Conservation (phyloP, 805 yeast species). For the Kazachstania bromeliacearum region DNA sequence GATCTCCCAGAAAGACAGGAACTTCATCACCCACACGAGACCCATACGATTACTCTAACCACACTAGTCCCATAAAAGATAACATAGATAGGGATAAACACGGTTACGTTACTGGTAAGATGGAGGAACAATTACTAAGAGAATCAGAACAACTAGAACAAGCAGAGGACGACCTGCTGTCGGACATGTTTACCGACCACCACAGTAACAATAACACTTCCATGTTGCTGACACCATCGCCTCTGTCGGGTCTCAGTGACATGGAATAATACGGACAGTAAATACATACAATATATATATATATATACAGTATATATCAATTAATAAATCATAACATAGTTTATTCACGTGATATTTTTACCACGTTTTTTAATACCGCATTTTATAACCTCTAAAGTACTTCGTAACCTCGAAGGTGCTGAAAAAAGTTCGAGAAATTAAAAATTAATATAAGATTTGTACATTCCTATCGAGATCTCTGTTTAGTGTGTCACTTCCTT, state of each 20-base stretch:
- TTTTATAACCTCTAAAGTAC: neutral
- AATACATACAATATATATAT: no score
- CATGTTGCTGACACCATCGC: constrained; percentile 11
- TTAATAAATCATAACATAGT: neutral
- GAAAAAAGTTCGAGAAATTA: no score
- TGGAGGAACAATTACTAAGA: constrained; percentile 9
- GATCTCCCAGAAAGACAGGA: constrained; percentile 20
- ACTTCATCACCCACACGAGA: constrained; percentile 2
- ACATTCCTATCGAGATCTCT: no score
- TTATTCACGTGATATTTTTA: neutral
- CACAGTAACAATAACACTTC: neutral
- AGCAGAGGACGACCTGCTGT: no score
- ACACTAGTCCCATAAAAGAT: constrained; percentile 11
- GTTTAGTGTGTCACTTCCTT: no score
- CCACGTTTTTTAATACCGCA: neutral
- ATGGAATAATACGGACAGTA: no score
- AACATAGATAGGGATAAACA: constrained; percentile 5
- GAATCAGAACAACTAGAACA: neutral
- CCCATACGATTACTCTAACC: neutral
- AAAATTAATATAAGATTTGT: no score
- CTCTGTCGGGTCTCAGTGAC: constrained; percentile 14
- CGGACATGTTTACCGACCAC: neutral
- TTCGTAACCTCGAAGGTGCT: constrained; percentile 3
- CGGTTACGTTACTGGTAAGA: constrained; percentile 6
- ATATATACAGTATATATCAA: neutral